phyloP scores from a whole-genome alignment of 257 asterid genomes.

The Dorcoceras hygrometricum region DNA sequence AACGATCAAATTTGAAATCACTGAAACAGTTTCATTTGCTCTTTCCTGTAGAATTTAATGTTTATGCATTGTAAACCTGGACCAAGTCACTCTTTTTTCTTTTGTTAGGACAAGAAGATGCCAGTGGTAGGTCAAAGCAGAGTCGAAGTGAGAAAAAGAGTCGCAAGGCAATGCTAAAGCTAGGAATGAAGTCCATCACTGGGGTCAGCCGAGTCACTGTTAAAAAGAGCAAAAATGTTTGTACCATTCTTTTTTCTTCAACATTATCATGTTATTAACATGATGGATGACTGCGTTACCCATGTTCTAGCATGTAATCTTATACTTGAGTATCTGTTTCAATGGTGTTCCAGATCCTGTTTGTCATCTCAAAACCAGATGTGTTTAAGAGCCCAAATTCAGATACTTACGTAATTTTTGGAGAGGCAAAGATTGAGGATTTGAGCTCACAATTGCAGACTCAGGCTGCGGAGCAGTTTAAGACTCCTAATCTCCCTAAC shows the following conservation, averaged over 20 bases:
- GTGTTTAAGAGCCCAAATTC: slow-evolving; percentile 72
- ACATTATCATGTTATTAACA: background rate
- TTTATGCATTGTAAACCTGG: background rate
- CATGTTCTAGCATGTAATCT: slow-evolving; percentile 8
- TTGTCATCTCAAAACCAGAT: slow-evolving; percentile 65
- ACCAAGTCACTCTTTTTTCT: background rate
- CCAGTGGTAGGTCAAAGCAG: slow-evolving; percentile 59
- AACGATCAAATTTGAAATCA: background rate
- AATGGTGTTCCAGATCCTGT: slow-evolving; percentile 38
- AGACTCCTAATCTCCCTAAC: slow-evolving; percentile 38
- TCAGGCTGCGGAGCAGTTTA: slow-evolving; percentile 65
- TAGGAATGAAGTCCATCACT: slow-evolving; percentile 65
- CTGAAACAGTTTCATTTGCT: background rate
- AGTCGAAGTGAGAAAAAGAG: slow-evolving; percentile 72
- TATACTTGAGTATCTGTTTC: background rate
- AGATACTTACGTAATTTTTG: slow-evolving; percentile 60
- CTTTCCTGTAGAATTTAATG: background rate
- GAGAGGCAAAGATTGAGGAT: slow-evolving; percentile 69
- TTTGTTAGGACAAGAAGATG: slow-evolving; percentile 48
- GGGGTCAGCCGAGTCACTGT: slow-evolving; percentile 69
- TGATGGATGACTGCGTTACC: slow-evolving; percentile 10
- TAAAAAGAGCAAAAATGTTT: slow-evolving; percentile 67
- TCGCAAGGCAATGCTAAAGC: slow-evolving; percentile 68
- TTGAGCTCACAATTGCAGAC: slow-evolving; percentile 60
- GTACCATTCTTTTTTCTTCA: background rate